A percentile compares a stretch with the other conserved stretches of the same genome.
These are phyloP conservation scores for Tricholoma sp. DNA, from an alignment of 768 basidiomycete genomes.

Conservation along the genomic window DNA sequence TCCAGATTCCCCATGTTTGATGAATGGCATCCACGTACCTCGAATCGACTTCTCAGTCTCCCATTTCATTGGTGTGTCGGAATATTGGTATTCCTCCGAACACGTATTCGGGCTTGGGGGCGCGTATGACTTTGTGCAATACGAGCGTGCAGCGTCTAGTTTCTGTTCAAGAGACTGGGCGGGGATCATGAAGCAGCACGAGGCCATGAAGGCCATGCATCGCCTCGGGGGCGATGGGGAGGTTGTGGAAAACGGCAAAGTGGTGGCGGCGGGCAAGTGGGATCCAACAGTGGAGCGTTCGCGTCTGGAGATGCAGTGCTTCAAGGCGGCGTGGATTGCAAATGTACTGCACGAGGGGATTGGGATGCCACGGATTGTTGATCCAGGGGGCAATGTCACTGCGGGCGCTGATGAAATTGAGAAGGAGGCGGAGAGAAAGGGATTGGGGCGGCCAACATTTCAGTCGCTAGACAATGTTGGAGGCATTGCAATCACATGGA, in stretches of 20 bases:
- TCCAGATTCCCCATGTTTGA: constrained; percentile 79
- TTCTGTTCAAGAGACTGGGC: constrained; percentile 84
- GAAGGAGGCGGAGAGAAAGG: constrained; percentile 75
- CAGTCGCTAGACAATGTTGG: constrained; percentile 91
- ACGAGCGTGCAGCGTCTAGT: constrained; percentile 84
- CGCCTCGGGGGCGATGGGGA: constrained; percentile 61
- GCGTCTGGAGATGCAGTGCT: constrained; percentile 94
- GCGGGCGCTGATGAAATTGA: constrained; percentile 67
- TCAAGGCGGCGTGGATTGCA: constrained; percentile 98
- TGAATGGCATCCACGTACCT: constrained; percentile 92
- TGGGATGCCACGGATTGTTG: constrained; percentile 87
- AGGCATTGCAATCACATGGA: constrained; percentile 95
- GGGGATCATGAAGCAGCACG: constrained; percentile 65
- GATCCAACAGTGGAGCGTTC: constrained; percentile 72
- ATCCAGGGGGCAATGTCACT: constrained; percentile 73
- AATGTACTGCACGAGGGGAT: constrained; percentile 96
- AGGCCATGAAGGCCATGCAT: constrained; percentile 42
- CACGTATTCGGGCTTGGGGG: constrained; percentile 95
- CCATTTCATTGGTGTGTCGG: constrained; percentile 94
- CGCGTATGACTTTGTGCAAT: constrained; percentile 93
- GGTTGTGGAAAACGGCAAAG: constrained; percentile 50
- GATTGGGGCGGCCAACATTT: constrained; percentile 78
- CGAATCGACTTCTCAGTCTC: constrained; percentile 91
- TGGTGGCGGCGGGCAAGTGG: constrained; percentile 67
- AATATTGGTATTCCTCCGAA: constrained; percentile 99